Base-by-base conservation (phyloP, 169 alveolate genomes). In the Cryptosporidium bovis region DNA sequence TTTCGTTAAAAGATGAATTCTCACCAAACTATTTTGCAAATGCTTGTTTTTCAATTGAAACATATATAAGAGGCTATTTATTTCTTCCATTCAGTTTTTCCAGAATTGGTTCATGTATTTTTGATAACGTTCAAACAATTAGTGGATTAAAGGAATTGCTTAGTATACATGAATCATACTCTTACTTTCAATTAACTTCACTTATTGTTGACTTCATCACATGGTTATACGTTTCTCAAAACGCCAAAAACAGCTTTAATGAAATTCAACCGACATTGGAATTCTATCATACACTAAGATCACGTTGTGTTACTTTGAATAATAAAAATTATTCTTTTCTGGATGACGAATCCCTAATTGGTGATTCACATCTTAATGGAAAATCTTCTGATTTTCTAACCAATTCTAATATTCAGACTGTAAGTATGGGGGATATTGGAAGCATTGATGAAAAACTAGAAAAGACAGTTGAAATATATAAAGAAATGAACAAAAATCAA, bases 21-120 rank as follows among this genome's bases (percentile, higher is more conserved):
- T 71, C 40, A 15, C 51, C 31, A 48, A 18, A 24, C 64, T 15
- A 15, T 24, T 12, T 24, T 31, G 51, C 50, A 4, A 20, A 10
- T 27, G 15, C 33, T 36, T 77, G 87, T 44, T 46, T 77, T 18
- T 77, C 87, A 1, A 24, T 77, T n/a, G 87, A 77, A 40, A 44
- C 53, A 1, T 77, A 77, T 60, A 16, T 77, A 18, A 31, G 71
- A 60, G 40, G 65, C 16, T 60, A 60, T 66, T n/a, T 62, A 18
- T 77, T 77, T 77, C 51, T 77, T 20, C 64, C 87, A 3, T 62
- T 34, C 29, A 62, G 50, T 46, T 20, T 77, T 1, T 29, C 64
- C 4, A 77, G 64, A n/a, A 46, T 60, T 27, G 71, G 77, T 24
- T 62, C 71, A 33, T 77, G 87, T 60, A 40, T 77, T n/a, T 8